Base-by-base conservation (phyloP, 192 early-diverging fungal genomes). In the Entomortierella beljakovae region DNA sequence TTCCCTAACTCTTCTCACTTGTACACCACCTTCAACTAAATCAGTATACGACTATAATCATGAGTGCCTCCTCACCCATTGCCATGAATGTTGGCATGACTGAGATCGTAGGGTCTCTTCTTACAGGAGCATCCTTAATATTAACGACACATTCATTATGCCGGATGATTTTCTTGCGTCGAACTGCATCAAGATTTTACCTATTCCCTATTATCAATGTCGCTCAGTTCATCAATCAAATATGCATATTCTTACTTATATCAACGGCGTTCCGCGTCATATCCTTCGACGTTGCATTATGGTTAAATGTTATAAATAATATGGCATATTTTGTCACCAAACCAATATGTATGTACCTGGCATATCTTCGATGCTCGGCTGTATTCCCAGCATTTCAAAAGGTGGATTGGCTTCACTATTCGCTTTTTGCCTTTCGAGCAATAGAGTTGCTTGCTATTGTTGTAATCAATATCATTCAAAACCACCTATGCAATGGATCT, bases 161-260 rank as follows among this genome's bases (percentile, higher is more conserved):
- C 10, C 65, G 72, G n/a, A 82, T 82, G 81, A 35, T 74, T 40
- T 73, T 77, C 38, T 40, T 82, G 38, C 62, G 69, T 0, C 59
- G 71, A 4, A 23, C 67, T 6, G 81, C 42, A 15, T 77, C 73
- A 6, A 82, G 71, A 79, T 66, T 60, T 29, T 35, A 70, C 58
- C 81, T 82, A 51, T 82, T 82, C 31, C 81, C 81, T 16, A 67
- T 82, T 52, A 70, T 82, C 65, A 82, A 82, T 43, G 18, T 71
- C 48, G n/a, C 74, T 7, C 71, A 75, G 40, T 74, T 76, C 33
- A 54, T 82, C 40, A 82, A 82, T 40, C 60, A 82, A 49, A 48
- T 63, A 6, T 57, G 61, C 10, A 58, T 82, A 34, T 71, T 82
- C 42, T 58, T 82, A 23, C 57, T 82, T 32, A 68, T 82, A 25